These are phyloP conservation scores for Globisporangium radiosum DNA, from an alignment of 352 stramenopile species.

Conservation along the genomic window DNA sequence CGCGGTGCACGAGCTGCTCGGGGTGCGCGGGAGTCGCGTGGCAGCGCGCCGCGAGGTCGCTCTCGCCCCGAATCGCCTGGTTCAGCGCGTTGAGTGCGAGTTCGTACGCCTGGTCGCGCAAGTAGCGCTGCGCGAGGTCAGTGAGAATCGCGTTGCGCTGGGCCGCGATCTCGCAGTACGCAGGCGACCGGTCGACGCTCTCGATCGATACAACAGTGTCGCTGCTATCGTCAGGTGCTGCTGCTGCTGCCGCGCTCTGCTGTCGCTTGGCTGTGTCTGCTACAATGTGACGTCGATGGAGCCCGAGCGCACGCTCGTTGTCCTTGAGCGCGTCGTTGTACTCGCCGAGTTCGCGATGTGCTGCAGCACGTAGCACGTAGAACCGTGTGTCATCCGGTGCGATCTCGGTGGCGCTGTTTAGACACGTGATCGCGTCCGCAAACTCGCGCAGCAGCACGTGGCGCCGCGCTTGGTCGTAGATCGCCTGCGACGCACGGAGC, in stretches of 20 bases:
- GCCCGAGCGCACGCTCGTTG: constrained; percentile 48
- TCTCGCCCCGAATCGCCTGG: constrained; percentile 57
- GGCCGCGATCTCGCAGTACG: constrained; percentile 57
- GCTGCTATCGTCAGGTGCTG: background rate
- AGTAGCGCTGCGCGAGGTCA: constrained; percentile 54
- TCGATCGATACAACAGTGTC: no score
- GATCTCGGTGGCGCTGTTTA: constrained; percentile 63
- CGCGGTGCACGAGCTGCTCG: constrained; percentile 57
- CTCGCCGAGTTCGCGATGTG: constrained; percentile 54
- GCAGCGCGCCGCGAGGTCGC: constrained; percentile 39
- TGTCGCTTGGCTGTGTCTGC: constrained; percentile 8
- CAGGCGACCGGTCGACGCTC: constrained; percentile 28
- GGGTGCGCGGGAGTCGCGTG: constrained; percentile 37
- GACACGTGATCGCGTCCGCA: constrained; percentile 49
- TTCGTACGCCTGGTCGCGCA: constrained; percentile 52
- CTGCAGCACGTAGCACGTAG: constrained; percentile 61
- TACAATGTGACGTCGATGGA: constrained; percentile 29
- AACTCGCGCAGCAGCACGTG: constrained; percentile 49
- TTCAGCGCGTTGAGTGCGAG: constrained; percentile 78
- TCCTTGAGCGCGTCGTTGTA: constrained; percentile 53
- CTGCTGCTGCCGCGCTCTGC: background rate
- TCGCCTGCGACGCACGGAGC: constrained; percentile 57
- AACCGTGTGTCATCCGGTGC: constrained; percentile 60
- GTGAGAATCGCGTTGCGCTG: constrained; percentile 75
- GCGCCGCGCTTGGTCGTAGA: constrained; percentile 56